These are phyloP conservation scores for Globisporangium nagaii DNA, from an alignment of 352 stramenopile species.

Conservation along the genomic window DNA sequence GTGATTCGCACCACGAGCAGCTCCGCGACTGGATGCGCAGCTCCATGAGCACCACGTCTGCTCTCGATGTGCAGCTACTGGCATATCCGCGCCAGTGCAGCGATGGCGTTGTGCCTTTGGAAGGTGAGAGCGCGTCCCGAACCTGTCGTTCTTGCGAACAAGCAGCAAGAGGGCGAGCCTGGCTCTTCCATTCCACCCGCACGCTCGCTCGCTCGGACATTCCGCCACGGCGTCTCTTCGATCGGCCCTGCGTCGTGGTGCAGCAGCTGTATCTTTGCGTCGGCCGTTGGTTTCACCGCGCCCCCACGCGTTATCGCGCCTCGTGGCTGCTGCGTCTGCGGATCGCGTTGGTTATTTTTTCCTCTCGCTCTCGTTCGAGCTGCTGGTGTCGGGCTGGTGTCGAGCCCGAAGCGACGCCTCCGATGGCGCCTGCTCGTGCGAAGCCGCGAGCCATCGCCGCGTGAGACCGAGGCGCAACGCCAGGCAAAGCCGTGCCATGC, in stretches of 20 bases:
- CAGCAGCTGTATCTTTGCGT: too few relatives aligned
- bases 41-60: neutral
- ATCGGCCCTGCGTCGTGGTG: too few relatives aligned
- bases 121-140: too few relatives aligned
- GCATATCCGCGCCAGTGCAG: too few relatives aligned
- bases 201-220: too few relatives aligned
- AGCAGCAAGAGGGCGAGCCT: too few relatives aligned
- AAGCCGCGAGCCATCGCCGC: too few relatives aligned
- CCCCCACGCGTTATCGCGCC: neutral
- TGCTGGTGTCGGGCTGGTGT: neutral
- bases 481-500: neutral
- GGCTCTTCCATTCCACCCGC: too few relatives aligned
- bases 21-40: neutral
- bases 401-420: neutral
- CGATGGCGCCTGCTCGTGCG: conserved; percentile 2
- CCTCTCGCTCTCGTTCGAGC: neutral
- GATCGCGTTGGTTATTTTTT: conserved; percentile 2
- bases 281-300: conserved; percentile 1
- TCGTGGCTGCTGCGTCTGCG: neutral
- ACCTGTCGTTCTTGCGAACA: too few relatives aligned
- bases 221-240: too few relatives aligned
- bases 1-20: neutral
- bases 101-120: too few relatives aligned
- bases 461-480: neutral
- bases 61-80: neutral